Evolutionary conservation across 2,329 filamentous ascomycete species (phyloP), one percentile per base, ranked within the genome.

Genomic region (Tolypocladium inflatum): DNA sequence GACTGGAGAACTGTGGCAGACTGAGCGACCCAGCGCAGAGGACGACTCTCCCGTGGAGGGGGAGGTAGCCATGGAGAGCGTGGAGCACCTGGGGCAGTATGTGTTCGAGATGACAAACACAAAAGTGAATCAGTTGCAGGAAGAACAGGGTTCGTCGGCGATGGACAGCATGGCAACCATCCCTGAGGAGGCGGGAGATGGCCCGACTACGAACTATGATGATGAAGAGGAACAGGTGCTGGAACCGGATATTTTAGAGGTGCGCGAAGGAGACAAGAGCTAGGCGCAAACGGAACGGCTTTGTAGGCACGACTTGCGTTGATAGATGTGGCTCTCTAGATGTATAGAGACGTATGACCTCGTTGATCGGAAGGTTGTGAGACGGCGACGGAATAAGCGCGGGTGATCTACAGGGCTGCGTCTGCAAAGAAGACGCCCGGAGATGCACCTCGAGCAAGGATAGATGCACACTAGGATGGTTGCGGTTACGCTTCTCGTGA

Each of bases 21-120:
- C 89, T 0, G 72, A 80, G 57, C 79, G 90, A 51, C 67, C 74
- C 4, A 70, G 76, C 13, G 67, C 71, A 2, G 76, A 75, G 6
- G 78, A 79, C 53, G 66, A 66, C 4, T 62, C 63, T 8, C 68
- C 76, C 8, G 76, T 83, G 8, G 74, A 78, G 2, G 80, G 80
- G 15, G 80, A 83, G 65, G 87, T 85, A 1, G 79, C 84, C 23
- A 97, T 99, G 90, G 89, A 93, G 66, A 84, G 89, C 39, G 87
- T 97, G 1, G 93, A 99, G 76, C 94, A 99, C 75, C 73, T 99
- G 41, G 94, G 94, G 0, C 89, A 96, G 74, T 99, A 97, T 71
- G 93, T 99, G 26, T 96, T 85, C 70, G 90, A 99, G 72, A 99
- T 99, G 91, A 96, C 91, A 4, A 83, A 88, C 53, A 83, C 80